Evolutionary conservation across 148 eudicot species (phyloP), one percentile per base, ranked within the genome.

Genomic region (Linanthus parryae): DNA sequence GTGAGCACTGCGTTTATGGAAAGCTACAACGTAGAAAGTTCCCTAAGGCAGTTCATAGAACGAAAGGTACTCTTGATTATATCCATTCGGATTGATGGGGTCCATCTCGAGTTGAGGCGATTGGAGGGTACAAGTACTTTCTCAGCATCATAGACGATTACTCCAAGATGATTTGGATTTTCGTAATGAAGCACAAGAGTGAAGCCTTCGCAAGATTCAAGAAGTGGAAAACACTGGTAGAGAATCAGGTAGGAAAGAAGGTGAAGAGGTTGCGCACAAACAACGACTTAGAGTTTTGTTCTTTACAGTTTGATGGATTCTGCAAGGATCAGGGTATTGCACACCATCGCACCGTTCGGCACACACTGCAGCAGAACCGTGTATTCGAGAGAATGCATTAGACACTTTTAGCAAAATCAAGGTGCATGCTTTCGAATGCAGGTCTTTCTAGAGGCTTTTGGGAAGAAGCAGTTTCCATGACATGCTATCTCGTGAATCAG

Each of bases 341-440:
- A 2, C 22, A 59, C 17, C 56, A 69, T 24, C 43, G n/a, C 26
- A 50, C 50, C 9, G 58, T 69, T 0, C 21, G 52, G 11, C 5
- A 24, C 0, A 63, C 52, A 14, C 70, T 47, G 1, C 67, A 68
- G 17, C 58, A 68, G 19, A 61, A 55, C 62, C 63, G 62, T 11
- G 20, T 63, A 12, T 60, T 45, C 8, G 69, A 58, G 40, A 22
- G 56, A 0, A 48, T 48, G 53, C 28, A 48, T 22, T n/a, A 19
- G 17, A 28, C 37, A 2, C 21, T 28, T 2, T 33, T 58, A 3
- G 69, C 58, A 16, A 70, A 22, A 44, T 61, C 44, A n/a, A 5
- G 64, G 14, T 70, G 69, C 37, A 63, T 63, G 65, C 38, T 57
- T 6, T 57, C 63, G 7, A 47, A 60, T 39, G 43, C 43, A 14